A percentile compares a stretch with the other conserved stretches of the same genome.
Evolutionary conservation across 2,329 filamentous ascomycete species (phyloP).

Genomic region (Neopestalotiopsis clavispora): DNA sequence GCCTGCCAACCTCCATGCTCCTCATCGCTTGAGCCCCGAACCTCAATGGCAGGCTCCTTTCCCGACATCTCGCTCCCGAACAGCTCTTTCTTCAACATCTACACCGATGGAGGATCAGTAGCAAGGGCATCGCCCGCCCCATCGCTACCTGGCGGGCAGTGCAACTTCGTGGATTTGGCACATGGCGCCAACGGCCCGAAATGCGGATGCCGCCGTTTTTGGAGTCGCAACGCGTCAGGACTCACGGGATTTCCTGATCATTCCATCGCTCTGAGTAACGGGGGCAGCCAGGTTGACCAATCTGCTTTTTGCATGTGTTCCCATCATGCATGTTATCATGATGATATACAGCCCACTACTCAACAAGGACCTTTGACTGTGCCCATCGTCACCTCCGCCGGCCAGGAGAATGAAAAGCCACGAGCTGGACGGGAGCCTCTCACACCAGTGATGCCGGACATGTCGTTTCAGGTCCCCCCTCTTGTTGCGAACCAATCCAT

Average conservation of each 20-base stretch:
- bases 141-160: constrained; percentile 55
- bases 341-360: constrained; percentile 44
- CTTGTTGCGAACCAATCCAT: constrained; percentile 39
- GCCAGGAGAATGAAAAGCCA: constrained; percentile 60
- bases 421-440: constrained; percentile 53
- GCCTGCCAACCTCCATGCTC: constrained; percentile 32
- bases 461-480: constrained; percentile 46
- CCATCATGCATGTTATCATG: constrained; percentile 67
- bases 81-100: constrained; percentile 59
- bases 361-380: constrained; percentile 30
- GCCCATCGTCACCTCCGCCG: constrained; percentile 30
- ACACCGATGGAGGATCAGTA: constrained; percentile 49
- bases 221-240: constrained; percentile 48
- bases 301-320: constrained; percentile 64
- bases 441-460: constrained; percentile 52
- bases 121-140: constrained; percentile 31
- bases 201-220: constrained; percentile 67
- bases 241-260: constrained; percentile 35
- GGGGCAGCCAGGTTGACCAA: constrained; percentile 40
- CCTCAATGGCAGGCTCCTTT: constrained; percentile 58
- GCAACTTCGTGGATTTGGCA: constrained; percentile 62
- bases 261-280: constrained; percentile 29
- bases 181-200: constrained; percentile 56
- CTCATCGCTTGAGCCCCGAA: constrained; percentile 35
- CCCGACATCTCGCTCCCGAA: constrained; percentile 50